These are phyloP conservation scores for Didymella sp. DNA, from an alignment of 2,329 filamentous ascomycete genomes.

Conservation along the genomic window DNA sequence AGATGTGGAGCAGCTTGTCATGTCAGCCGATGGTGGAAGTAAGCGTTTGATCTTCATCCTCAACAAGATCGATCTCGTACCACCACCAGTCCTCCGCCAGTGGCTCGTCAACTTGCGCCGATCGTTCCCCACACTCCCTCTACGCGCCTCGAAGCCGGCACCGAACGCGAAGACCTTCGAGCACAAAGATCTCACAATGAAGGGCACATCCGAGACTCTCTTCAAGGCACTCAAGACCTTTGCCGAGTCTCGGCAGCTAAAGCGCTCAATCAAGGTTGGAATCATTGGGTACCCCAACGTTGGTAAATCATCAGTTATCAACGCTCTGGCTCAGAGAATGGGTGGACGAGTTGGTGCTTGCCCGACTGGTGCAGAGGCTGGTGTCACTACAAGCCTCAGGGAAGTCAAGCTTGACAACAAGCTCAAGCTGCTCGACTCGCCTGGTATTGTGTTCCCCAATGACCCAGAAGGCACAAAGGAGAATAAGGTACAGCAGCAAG, in stretches of 20 bases:
- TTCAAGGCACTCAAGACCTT: conserved; percentile 92
- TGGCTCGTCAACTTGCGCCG: conserved; percentile 86
- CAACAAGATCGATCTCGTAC: conserved; percentile 95
- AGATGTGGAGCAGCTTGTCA: conserved; percentile 88
- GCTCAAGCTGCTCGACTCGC: conserved; percentile 90
- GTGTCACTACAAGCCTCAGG: conserved; percentile 86
- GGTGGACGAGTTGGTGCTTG: conserved; percentile 74
- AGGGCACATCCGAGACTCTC: conserved; percentile 82
- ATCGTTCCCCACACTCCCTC: conserved; percentile 89
- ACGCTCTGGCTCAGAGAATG: conserved; percentile 81
- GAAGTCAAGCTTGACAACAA: conserved; percentile 95
- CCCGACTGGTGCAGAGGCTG: conserved; percentile 88
- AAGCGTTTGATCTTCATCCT: conserved; percentile 90
- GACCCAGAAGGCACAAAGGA: conserved; percentile 54
- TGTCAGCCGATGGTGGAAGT: conserved; percentile 81
- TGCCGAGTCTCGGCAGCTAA: conserved; percentile 81
- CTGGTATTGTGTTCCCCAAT: conserved; percentile 91
- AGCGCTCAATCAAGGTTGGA: conserved; percentile 87
- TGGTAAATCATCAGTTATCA: conserved; percentile 96
- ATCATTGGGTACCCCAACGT: conserved; percentile 97
- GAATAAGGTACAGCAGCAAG: conserved; percentile 72
- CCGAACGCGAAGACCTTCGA: conserved; percentile 90
- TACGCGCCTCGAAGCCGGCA: conserved; percentile 82
- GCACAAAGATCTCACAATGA: conserved; percentile 85
- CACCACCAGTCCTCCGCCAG: conserved; percentile 77